Evolutionary conservation across 352 stramenopile species (phyloP).

Genomic region (Globisporangium orthogonon): DNA sequence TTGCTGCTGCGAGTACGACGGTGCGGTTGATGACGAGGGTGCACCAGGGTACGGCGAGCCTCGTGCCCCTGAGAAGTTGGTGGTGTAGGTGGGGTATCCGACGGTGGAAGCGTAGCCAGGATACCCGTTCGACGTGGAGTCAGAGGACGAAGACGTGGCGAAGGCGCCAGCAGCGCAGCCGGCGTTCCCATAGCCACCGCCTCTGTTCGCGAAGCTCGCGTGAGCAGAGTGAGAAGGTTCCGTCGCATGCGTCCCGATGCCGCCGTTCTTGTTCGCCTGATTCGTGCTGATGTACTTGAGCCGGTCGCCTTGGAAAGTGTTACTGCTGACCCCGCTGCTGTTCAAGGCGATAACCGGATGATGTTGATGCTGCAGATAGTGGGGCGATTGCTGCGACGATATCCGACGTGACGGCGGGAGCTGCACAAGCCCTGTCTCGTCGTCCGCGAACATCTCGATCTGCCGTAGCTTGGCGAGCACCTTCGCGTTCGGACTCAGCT

Average conservation of each 20-base stretch:
- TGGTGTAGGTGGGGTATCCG: too few relatives aligned
- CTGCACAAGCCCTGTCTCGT: constrained; percentile 33
- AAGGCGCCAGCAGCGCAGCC: not conserved
- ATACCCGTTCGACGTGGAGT: not conserved
- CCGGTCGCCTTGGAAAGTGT: constrained; percentile 44
- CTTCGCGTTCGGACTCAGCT: constrained; percentile 3
- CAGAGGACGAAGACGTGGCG: not conserved
- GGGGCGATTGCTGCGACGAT: constrained; percentile 12
- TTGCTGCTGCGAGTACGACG: constrained; percentile 5
- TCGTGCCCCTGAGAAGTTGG: not conserved
- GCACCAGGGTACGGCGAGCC: not conserved
- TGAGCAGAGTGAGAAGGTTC: not conserved
- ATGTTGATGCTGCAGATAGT: constrained; percentile 8
- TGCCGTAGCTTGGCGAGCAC: constrained; percentile 11
- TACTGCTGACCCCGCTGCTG: constrained; percentile 5
- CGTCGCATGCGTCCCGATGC: not conserved
- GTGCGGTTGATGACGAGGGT: not conserved
- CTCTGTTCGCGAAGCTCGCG: not conserved
- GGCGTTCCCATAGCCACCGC: not conserved
- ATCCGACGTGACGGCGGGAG: constrained; percentile 11
- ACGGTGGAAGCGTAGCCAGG: not conserved
- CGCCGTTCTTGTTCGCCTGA: constrained; percentile 22
- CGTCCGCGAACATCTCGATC: constrained; percentile 23
- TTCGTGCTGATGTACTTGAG: constrained; percentile 68
- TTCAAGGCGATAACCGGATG: not conserved